These are phyloP conservation scores for Aureobasidium lini DNA, from an alignment of 2,329 filamentous ascomycete species.

Conservation along the genomic window DNA sequence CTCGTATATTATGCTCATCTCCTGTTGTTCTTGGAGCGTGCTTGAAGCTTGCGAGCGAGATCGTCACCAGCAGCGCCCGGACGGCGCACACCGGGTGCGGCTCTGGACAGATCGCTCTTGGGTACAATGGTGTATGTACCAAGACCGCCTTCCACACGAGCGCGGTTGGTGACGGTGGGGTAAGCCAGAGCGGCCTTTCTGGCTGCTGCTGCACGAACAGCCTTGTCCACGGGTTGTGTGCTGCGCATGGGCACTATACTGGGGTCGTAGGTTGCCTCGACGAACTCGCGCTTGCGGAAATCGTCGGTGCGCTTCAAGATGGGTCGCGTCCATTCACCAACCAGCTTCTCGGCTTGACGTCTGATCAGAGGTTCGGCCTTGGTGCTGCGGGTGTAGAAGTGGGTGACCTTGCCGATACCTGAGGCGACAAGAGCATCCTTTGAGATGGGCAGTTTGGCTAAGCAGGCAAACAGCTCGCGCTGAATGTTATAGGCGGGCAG, in stretches of 20 bases:
- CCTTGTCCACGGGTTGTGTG: conserved; percentile 25
- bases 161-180: conserved; percentile 49
- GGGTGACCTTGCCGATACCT: conserved; percentile 89
- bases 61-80: conserved; percentile 25
- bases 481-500: conserved; percentile 96
- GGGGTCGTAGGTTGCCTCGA: conserved; percentile 53
- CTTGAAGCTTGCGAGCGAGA: conserved; percentile 26
- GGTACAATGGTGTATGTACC: conserved; percentile 57
- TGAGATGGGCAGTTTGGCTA: conserved; percentile 75
- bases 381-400: conserved; percentile 96
- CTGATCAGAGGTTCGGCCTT: conserved; percentile 83
- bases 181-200: conserved; percentile 46
- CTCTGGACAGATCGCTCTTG: conserved; percentile 42
- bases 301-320: conserved; percentile 91
- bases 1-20: background rate
- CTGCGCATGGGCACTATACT: conserved; percentile 26
- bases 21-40: conserved; percentile 4
- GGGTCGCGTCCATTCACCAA: conserved; percentile 91
- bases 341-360: conserved; percentile 82
- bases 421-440: conserved; percentile 86
- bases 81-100: conserved; percentile 21
- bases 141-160: conserved; percentile 50
- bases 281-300: conserved; percentile 73
- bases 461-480: conserved; percentile 78
- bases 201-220: conserved; percentile 40